Conservation (phyloP, 169 alveolate genomes). For the Cryptosporidium canis region DNA sequence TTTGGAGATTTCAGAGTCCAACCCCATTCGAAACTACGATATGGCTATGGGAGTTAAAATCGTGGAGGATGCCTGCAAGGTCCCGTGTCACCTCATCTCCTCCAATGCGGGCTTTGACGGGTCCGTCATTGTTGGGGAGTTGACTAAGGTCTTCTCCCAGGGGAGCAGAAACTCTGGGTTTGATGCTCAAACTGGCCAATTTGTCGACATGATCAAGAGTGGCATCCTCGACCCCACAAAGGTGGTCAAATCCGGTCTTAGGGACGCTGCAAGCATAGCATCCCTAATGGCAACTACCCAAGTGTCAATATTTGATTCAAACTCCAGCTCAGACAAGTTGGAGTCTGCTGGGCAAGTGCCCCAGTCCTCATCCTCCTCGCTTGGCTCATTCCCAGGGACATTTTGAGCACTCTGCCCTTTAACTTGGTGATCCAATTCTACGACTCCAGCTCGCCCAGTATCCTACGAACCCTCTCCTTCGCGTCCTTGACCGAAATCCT, state of each 20-base stretch:
- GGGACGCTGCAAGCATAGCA: conserved; percentile 98
- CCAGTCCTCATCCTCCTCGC: background rate
- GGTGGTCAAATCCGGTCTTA: conserved; percentile 97
- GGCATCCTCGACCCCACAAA: conserved; percentile 99
- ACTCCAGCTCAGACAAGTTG: background rate
- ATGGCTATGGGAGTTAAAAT: conserved; percentile 95
- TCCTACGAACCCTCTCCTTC: background rate
- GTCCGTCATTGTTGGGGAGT: conserved; percentile 94
- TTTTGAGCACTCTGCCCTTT: too few relatives aligned
- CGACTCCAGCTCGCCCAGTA: background rate
- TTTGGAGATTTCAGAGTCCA: conserved; percentile 73
- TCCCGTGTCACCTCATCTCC: conserved; percentile 95
- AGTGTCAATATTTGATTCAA: conserved; percentile 91
- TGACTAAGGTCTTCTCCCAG: conserved; percentile 85
- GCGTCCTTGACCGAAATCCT: conserved; percentile 7
- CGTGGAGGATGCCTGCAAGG: conserved; percentile 94
- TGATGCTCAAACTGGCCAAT: conserved; percentile 95
- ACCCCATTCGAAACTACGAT: conserved; percentile 88
- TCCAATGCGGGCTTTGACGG: conserved; percentile 99
- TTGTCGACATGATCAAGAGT: conserved; percentile 90
- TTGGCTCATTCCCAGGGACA: background rate
- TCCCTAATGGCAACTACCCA: conserved; percentile 98
- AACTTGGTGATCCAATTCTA: too few relatives aligned
- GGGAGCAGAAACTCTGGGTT: conserved; percentile 85
- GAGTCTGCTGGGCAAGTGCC: background rate